Conservation (phyloP, 2,329 filamentous ascomycete species). For the Aspergillus sojae region DNA sequence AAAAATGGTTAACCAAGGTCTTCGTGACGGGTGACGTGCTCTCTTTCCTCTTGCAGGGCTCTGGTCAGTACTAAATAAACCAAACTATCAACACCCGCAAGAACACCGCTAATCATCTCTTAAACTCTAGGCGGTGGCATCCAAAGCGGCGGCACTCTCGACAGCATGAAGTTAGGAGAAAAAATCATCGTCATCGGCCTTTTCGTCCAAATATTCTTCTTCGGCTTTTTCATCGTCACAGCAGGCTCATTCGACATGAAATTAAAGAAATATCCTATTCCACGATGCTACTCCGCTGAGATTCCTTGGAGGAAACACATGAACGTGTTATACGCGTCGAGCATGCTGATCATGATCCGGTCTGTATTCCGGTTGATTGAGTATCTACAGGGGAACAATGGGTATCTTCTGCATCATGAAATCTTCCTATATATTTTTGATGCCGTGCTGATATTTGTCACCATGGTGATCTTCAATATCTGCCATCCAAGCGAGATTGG, state of each 20-base stretch:
- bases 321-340: conserved; percentile 16
- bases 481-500: conserved; percentile 8
- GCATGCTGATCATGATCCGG: conserved; percentile 18
- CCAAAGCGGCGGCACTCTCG: conserved; percentile 10
- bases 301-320: conserved; percentile 15
- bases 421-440: conserved; percentile 20
- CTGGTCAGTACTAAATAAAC: conserved; percentile 17
- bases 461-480: conserved; percentile 13
- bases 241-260: conserved; percentile 14
- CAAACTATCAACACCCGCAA: no score
- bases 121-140: conserved; percentile 20
- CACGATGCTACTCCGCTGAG: not conserved
- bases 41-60: conserved; percentile 36
- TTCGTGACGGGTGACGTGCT: conserved; percentile 39
- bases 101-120: not conserved
- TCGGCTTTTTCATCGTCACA: conserved; percentile 57
- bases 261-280: conserved; percentile 9
- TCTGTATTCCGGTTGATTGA: conserved; percentile 17
- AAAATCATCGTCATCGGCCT: conserved; percentile 58
- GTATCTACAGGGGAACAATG: conserved; percentile 12
- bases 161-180: conserved; percentile 20
- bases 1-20: conserved; percentile 42
- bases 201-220: conserved; percentile 61
- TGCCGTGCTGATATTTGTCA: conserved; percentile 17
- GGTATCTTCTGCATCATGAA: conserved; percentile 14